phyloP scores from a whole-genome alignment of 177 flowering plant genomes.

The Vitis hybrid region DNA sequence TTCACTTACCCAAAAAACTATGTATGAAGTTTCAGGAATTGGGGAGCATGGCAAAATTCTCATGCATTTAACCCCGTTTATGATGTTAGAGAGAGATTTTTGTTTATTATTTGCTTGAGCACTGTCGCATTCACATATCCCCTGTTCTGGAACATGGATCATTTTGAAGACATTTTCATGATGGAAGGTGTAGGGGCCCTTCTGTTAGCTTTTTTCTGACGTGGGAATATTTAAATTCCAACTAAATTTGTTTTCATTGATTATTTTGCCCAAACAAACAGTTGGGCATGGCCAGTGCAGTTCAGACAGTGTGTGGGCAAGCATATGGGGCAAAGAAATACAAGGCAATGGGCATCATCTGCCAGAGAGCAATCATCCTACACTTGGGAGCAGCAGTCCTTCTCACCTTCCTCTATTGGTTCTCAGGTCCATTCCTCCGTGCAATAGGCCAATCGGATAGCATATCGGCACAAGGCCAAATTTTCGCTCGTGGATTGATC shows the following conservation, averaged over 20 bases:
- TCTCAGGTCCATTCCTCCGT: constrained; percentile 44
- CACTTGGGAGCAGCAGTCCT: constrained; percentile 60
- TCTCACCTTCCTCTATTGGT: constrained; percentile 68
- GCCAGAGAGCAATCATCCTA: constrained; percentile 65
- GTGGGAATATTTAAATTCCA: too few species aligned
- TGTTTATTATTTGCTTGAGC: too few species aligned
- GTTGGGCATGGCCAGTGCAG: constrained; percentile 90
- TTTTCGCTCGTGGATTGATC: constrained; percentile 61
- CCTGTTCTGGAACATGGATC: neutral
- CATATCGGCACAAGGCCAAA: constrained; percentile 52
- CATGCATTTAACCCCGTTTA: too few species aligned
- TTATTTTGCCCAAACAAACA: constrained; percentile 9
- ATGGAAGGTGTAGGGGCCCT: too few species aligned
- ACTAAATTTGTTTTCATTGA: neutral
- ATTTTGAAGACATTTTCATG: neutral
- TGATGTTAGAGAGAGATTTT: too few species aligned
- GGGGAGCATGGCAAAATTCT: too few species aligned
- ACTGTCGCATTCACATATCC: neutral
- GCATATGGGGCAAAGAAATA: constrained; percentile 69
- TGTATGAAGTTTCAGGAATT: too few species aligned
- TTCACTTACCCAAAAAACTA: too few species aligned
- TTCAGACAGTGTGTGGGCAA: constrained; percentile 77
- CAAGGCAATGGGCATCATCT: constrained; percentile 55
- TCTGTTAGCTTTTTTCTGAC: too few species aligned
- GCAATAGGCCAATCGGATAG: constrained; percentile 56